Base-by-base conservation (phyloP, 2,329 filamentous ascomycete genomes). In the Colletotrichum musae region DNA sequence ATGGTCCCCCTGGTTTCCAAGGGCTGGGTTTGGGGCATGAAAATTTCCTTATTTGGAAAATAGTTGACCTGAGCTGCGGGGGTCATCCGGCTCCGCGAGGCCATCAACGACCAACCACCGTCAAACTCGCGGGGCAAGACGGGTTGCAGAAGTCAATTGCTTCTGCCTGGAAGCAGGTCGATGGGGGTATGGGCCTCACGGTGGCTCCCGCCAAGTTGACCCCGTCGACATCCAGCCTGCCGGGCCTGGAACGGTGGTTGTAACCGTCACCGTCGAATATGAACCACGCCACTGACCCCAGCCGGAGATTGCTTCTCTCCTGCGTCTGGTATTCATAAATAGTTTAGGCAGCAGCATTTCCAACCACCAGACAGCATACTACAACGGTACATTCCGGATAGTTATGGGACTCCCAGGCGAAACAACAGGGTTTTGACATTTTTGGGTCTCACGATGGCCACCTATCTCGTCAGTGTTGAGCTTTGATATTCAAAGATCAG, bases 41-140 rank as follows among this genome's bases (percentile, higher is more conserved):
- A 64, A 67, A 67, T 67, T 70, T 36, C 67, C 57, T 13, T 58
- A 52, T 67, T 66, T 41, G 64, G 67, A 61, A 61, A 70, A 67
- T 67, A 70, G 67, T 47, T 56, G 36, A 24, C 10, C 50, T 58
- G 15, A 26, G 15, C 21, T 56, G 58, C 13, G 66, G 62, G 43
- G 57, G 52, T 12, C 16, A 18, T 21, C 21, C 24, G 15, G 18
- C 21, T 58, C n/a, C 24, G 15, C 56, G 36, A 32, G 21, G 24
- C 18, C 24, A 58, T 36, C 48, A 32, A n/a, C 24, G 21, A 24
- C 32, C 63, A 56, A 32, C 26, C 56, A 52, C 51, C 6, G 45
- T 45, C 47, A 5, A 47, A 28, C 16, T 26, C 16, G 43, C 32
- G 60, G 45, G 45, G 52, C 41, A 7, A 18, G 41, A 39, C 21